Conservation (phyloP, 2,329 filamentous ascomycete species). For the Botrytis cinerea region DNA sequence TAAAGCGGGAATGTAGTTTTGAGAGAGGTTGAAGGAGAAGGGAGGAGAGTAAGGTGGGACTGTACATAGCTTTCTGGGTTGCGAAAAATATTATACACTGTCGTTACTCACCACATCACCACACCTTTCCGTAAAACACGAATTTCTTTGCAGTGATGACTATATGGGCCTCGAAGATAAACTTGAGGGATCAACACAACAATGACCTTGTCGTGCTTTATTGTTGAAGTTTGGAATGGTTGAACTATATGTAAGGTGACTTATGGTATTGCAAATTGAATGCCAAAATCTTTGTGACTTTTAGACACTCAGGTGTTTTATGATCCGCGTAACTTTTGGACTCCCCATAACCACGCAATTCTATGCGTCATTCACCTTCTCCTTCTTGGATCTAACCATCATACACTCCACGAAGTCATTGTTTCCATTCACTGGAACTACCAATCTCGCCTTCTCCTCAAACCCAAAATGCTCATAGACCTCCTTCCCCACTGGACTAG, state of each 20-base stretch:
- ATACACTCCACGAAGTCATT: constrained; percentile 39
- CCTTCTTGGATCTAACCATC: constrained; percentile 32
- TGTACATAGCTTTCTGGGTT: constrained; percentile 11
- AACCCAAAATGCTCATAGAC: constrained; percentile 55
- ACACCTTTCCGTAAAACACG: neutral
- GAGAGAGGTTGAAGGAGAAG: neutral
- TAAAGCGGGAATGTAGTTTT: neutral
- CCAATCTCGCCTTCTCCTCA: constrained; percentile 44
- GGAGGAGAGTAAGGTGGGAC: neutral
- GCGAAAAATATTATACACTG: neutral
- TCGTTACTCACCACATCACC: neutral
- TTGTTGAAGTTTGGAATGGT: fast-evolving
- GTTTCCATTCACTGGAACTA: constrained; percentile 44
- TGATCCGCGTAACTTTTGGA: neutral
- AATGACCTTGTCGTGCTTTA: neutral
- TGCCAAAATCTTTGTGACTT: neutral
- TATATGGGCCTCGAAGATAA: too few relatives aligned
- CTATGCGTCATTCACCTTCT: neutral
- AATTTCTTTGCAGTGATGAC: too few relatives aligned
- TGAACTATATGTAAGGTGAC: fast-evolving
- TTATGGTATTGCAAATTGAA: neutral
- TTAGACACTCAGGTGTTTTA: neutral
- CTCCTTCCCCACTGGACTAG: constrained; percentile 49
- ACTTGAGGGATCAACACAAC: too few relatives aligned
- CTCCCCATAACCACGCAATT: neutral